Evolutionary conservation across 306 rosid species (phyloP).

Genomic region (Arachis stenosperma): DNA sequence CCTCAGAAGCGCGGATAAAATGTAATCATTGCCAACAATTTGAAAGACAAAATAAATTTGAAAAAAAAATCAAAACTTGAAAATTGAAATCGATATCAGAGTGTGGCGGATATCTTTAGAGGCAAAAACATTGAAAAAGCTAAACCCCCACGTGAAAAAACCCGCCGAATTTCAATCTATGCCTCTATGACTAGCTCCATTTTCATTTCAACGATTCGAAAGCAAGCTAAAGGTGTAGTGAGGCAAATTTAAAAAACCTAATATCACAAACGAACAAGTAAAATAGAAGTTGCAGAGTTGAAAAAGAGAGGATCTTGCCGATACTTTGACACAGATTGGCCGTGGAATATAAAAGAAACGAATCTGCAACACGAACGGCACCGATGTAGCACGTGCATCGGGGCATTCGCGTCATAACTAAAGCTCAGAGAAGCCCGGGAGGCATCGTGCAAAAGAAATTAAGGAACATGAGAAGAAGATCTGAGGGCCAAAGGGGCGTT

Average conservation of each 20-base stretch:
- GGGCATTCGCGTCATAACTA: slow-evolving; percentile 37
- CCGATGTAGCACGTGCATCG: slow-evolving; percentile 38
- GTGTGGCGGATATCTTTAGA: slow-evolving; percentile 74
- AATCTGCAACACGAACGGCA: slow-evolving; percentile 54
- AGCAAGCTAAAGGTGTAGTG: slow-evolving; percentile 91
- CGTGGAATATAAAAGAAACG: neutral
- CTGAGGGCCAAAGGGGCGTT: neutral
- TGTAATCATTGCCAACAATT: slow-evolving; percentile 55
- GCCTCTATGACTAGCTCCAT: slow-evolving; percentile 81
- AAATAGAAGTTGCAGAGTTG: neutral
- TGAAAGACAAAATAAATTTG: neutral
- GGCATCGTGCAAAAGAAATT: slow-evolving; percentile 36
- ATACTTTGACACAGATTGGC: slow-evolving; percentile 49
- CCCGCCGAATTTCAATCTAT: slow-evolving; percentile 49
- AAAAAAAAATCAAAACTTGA: neutral
- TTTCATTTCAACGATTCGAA: slow-evolving; percentile 42
- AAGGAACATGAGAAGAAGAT: neutral
- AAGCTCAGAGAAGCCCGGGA: slow-evolving; percentile 46
- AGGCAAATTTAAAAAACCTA: slow-evolving; percentile 48
- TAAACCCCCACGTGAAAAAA: slow-evolving; percentile 75
- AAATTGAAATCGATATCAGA: neutral
- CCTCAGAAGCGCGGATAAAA: slow-evolving; percentile 74
- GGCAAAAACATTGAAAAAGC: slow-evolving; percentile 61
- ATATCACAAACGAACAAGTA: neutral
- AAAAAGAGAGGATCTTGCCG: slow-evolving; percentile 2